Evolutionary conservation across 2,329 filamentous ascomycete genomes (phyloP).

Genomic region (Lachnellula arida): DNA sequence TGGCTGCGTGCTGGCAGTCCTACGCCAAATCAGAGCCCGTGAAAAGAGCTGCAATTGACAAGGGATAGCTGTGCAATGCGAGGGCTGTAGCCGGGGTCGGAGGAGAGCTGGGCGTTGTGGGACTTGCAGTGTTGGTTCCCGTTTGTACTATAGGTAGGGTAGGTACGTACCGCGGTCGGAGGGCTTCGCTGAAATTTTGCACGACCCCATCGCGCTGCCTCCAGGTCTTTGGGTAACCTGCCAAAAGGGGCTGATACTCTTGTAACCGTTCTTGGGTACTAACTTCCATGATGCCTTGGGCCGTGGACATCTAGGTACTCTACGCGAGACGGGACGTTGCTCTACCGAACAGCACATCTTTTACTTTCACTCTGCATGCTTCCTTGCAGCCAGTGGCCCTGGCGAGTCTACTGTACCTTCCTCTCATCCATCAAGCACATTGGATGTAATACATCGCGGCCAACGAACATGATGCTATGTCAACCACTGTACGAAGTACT

Average conservation of each 20-base stretch:
- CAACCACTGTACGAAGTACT: neutral
- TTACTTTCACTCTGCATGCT: neutral
- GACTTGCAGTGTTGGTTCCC: neutral
- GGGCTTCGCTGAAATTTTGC: neutral
- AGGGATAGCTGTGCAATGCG: neutral
- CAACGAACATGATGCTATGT: neutral
- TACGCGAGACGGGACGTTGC: slow-evolving; percentile 1
- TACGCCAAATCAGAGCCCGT: slow-evolving; percentile 1
- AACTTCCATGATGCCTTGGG: neutral
- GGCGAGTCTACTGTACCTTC: neutral
- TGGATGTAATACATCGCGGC: neutral
- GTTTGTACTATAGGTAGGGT: neutral
- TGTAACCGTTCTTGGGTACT: neutral
- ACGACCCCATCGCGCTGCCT: neutral
- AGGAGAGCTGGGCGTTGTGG: neutral
- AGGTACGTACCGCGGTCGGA: neutral
- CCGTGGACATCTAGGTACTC: neutral
- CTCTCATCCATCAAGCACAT: neutral
- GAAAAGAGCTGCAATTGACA: neutral
- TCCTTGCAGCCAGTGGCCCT: neutral
- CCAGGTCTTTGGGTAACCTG: too few species aligned
- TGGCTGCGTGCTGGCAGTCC: slow-evolving; percentile 7
- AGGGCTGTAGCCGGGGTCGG: neutral
- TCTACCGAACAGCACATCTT: neutral
- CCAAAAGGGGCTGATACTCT: too few species aligned